Evolutionary conservation across 441 rosid species (phyloP).

Genomic region (Gossypium gossypioides): DNA sequence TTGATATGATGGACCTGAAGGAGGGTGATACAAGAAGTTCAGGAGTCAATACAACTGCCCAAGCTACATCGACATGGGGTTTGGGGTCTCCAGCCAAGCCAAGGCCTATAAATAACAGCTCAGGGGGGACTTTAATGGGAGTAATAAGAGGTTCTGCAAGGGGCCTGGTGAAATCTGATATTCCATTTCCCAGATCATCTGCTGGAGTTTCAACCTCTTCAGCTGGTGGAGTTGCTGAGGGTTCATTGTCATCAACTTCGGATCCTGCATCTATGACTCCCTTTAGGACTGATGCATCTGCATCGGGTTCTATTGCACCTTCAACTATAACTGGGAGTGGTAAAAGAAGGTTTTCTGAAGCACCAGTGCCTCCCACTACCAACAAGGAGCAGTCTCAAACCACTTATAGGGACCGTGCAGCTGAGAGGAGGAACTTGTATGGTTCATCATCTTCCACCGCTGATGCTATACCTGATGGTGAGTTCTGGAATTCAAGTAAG

Average conservation of each 20-base stretch:
- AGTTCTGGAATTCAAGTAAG: slow-evolving; percentile 64
- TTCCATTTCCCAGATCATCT: slow-evolving; percentile 25
- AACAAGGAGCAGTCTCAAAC: slow-evolving; percentile 59
- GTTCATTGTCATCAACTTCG: slow-evolving; percentile 30
- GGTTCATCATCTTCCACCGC: slow-evolving; percentile 58
- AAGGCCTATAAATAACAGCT: slow-evolving; percentile 53
- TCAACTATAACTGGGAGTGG: slow-evolving; percentile 53
- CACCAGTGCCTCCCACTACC: slow-evolving; percentile 40
- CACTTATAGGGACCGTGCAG: slow-evolving; percentile 87
- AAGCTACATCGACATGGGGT: slow-evolving; percentile 27
- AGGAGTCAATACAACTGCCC: slow-evolving; percentile 25
- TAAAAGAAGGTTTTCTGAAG: slow-evolving; percentile 89
- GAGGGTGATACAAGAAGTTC: slow-evolving; percentile 30
- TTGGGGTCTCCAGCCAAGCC: slow-evolving; percentile 39
- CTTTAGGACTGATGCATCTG: slow-evolving; percentile 64
- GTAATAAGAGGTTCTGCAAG: slow-evolving; percentile 71
- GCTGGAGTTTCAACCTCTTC: slow-evolving; percentile 25
- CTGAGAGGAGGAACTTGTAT: slow-evolving; percentile 92
- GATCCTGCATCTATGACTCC: slow-evolving; percentile 41
- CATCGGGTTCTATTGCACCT: slow-evolving; percentile 52
- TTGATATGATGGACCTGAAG: slow-evolving; percentile 33
- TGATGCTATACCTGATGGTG: slow-evolving; percentile 39
- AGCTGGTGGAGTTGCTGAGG: slow-evolving; percentile 18
- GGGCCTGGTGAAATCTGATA: slow-evolving; percentile 37
- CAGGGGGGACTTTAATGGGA: slow-evolving; percentile 72